Percentiles rank a stretch among this genome's conserved stretches.
These are phyloP conservation scores for Solanum chilense DNA, from an alignment of 257 asterid species.

Conservation along the genomic window DNA sequence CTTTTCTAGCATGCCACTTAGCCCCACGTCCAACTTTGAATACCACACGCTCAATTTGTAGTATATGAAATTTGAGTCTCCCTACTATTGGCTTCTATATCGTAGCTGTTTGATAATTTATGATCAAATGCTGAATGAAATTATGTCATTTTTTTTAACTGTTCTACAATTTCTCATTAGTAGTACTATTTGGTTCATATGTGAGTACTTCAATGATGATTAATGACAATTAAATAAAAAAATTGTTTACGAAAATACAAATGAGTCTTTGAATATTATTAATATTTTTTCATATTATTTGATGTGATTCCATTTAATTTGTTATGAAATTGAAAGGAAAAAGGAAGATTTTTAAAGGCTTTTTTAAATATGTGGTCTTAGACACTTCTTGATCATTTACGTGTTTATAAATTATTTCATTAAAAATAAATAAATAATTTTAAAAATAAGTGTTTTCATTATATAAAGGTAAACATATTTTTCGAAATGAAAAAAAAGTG, in stretches of 20 bases:
- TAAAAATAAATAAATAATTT: too few relatives aligned
- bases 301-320: too few relatives aligned
- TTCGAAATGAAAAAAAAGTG: too few relatives aligned
- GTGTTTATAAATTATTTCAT: background rate
- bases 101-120: too few relatives aligned
- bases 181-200: background rate
- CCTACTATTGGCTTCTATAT: background rate
- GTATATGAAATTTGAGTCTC: background rate
- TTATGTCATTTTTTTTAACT: too few relatives aligned
- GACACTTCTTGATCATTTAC: background rate
- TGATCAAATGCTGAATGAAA: background rate
- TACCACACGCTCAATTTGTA: background rate
- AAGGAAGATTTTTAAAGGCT: too few relatives aligned
- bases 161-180: background rate
- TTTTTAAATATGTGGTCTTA: background rate
- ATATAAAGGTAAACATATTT: background rate
- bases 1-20: background rate
- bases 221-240: background rate
- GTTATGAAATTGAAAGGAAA: background rate
- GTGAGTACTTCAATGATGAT: background rate
- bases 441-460: background rate
- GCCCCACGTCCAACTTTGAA: background rate
- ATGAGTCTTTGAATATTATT: too few relatives aligned
- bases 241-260: too few relatives aligned
- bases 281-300: too few relatives aligned